Conservation (phyloP, 805 yeast genomes). For the Wickerhamomyces sydowiorum region DNA sequence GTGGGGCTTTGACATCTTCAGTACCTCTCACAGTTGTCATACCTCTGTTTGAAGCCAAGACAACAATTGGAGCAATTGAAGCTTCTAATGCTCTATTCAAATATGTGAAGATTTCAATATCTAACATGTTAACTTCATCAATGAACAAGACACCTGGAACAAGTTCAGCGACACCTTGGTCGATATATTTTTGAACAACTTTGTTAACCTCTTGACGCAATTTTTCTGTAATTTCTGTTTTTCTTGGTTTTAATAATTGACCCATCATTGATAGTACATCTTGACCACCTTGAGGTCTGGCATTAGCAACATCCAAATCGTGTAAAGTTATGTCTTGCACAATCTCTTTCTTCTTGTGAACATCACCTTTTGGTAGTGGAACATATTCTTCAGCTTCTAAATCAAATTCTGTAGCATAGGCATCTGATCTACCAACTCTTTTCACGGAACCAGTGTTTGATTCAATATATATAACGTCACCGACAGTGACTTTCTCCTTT, state of each 20-base stretch:
- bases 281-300: slow-evolving; percentile 96
- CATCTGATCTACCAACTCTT: slow-evolving; percentile 97
- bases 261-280: slow-evolving; percentile 96
- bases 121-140: slow-evolving; percentile 98
- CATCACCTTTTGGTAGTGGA: slow-evolving; percentile 98
- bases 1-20: slow-evolving; percentile 80
- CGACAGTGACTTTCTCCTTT: slow-evolving; percentile 89
- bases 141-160: slow-evolving; percentile 97
- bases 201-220: slow-evolving; percentile 90
- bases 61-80: slow-evolving; percentile 88
- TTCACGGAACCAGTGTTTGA: slow-evolving; percentile 97
- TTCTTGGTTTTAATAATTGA: slow-evolving; percentile 89
- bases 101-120: slow-evolving; percentile 93
- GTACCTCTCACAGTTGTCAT: slow-evolving; percentile 89
- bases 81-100: slow-evolving; percentile 91
- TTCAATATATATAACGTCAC: slow-evolving; percentile 96
- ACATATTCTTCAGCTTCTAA: slow-evolving; percentile 98
- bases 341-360: slow-evolving; percentile 95
- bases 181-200: slow-evolving; percentile 92
- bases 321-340: slow-evolving; percentile 96
- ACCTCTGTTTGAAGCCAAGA: slow-evolving; percentile 94
- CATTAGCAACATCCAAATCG: slow-evolving; percentile 94
- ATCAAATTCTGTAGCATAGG: slow-evolving; percentile 97
- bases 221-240: slow-evolving; percentile 96
- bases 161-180: slow-evolving; percentile 96